Base-by-base conservation (phyloP, 495 filamentous ascomycete species). In the Hypomontagnella monticulosa region DNA sequence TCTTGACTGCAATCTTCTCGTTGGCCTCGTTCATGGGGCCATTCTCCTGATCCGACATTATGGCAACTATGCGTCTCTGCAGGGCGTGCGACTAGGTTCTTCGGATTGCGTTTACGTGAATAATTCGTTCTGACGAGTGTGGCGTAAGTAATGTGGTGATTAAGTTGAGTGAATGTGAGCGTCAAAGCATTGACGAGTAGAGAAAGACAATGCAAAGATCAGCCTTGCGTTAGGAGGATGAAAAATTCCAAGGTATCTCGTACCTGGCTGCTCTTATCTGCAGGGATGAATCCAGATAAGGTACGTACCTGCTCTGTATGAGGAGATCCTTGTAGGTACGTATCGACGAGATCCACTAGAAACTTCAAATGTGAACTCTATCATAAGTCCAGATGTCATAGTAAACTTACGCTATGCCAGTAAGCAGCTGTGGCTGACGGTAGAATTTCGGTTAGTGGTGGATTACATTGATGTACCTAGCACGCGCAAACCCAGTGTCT, bases 1-100 rank as follows among this genome's bases (percentile, higher is more conserved):
- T 85, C 63, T 85, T 83, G 58, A 88, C 87, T 63, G 88, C 79
- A 71, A 89, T 87, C 75, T 88, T 84, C 55, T 89, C 85, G 68
- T 87, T 84, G 46, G 78, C 82, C 47, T 80, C 78, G 32, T 74
- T 70, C 71, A 73, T 76, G 56, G 75, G 10, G 32, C 69, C 57
- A 30, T 74, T 69, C 44, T 79, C 79, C 32, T 88, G 81, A 20
- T 87, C 87, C 30, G 85, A 81, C 83, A 86, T 85, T 38, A 40
- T 74, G 62, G 23, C 4, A 71, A 60, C 10, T 52, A 53, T 42
- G 53, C 48, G 64, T 8, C 41, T 57, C 2, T 68, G n/a, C 3
- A 40, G 32, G 57, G 38, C 32, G 46, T 42, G 40, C 4, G n/a
- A 48, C 53, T 30, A 37, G 42, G 32, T 38, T 11, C 1, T 34